A percentile compares a stretch with the other conserved stretches of the same genome.
These are phyloP conservation scores for Nadsonia commutata DNA, from an alignment of 1,139 yeast genomes.

Conservation along the genomic window DNA sequence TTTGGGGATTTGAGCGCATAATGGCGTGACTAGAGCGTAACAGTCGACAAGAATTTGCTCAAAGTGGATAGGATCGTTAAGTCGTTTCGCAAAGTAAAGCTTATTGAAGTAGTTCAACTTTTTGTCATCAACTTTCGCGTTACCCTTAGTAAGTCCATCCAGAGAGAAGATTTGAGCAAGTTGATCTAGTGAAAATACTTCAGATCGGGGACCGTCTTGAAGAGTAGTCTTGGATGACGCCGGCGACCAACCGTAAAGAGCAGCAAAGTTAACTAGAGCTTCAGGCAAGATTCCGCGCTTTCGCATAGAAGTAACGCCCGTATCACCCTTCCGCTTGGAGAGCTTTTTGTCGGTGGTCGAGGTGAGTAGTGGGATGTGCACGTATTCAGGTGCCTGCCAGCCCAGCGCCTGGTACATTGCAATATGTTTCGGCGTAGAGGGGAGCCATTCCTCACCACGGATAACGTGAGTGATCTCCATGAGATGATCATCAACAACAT, in stretches of 20 bases:
- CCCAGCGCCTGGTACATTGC: slow-evolving; percentile 78
- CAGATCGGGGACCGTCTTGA: slow-evolving; percentile 40
- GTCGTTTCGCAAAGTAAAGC: slow-evolving; percentile 30
- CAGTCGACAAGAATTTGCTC: not conserved
- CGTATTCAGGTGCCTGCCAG: slow-evolving; percentile 67
- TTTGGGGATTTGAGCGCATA: not conserved
- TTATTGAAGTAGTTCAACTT: slow-evolving; percentile 69
- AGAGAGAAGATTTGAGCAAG: slow-evolving; percentile 37
- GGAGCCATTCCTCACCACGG: slow-evolving; percentile 95
- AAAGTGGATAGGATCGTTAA: slow-evolving; percentile 8
- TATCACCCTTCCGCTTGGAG: slow-evolving; percentile 76
- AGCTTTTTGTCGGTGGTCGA: slow-evolving; percentile 61
- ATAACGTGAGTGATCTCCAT: slow-evolving; percentile 91
- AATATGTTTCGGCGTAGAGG: slow-evolving; percentile 89
- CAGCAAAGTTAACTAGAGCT: slow-evolving; percentile 75
- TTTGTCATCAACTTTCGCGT: slow-evolving; percentile 74
- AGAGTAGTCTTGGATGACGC: slow-evolving; percentile 8
- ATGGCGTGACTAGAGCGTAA: not conserved
- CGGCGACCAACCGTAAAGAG: slow-evolving; percentile 91
- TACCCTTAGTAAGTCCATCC: slow-evolving; percentile 74
- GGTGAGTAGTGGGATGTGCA: slow-evolving; percentile 84
- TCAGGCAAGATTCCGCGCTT: slow-evolving; percentile 61
- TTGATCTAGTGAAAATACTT: slow-evolving; percentile 42
- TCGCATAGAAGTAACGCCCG: slow-evolving; percentile 47
- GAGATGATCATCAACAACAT: slow-evolving; percentile 84